Base-by-base conservation (phyloP, 306 rosid genomes). In the Alnus glutinosa region DNA sequence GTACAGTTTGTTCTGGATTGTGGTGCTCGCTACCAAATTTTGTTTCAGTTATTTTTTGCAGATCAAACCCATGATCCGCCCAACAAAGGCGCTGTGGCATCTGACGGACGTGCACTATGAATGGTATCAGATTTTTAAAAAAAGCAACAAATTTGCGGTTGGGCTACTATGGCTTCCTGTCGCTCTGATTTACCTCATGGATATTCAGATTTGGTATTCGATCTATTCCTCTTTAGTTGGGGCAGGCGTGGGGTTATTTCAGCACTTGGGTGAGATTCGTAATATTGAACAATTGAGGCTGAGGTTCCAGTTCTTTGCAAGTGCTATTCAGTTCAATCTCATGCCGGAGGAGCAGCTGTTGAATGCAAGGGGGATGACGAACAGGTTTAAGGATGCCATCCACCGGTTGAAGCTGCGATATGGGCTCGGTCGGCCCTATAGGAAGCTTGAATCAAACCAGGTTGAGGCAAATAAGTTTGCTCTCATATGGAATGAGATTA, bases 261-360 rank as follows among this genome's bases (percentile, higher is more conserved):
- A 86, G 69, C 97, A 94, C 89, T 83, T 94, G 91, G 98, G 98
- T 51, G 98, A 94, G 89, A 94, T 94, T 78, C 90, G 98, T 73
- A 92, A 94, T 80, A 90, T 92, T 57, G 89, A 88, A 73, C 98
- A 95, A 73, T 75, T 95, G 86, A 90, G 92, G 82, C 77, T 95
- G 76, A 91, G 98, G 86, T 95, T 95, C 90, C 98, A 95, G 86
- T 95, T 92, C 89, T 95, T 92, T 80, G 98, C 98, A 3, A 87
- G 95, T 79, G 97, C 98, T 66, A 91, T 95, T 71, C 97, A 91
- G 84, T 95, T 95, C 76, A 95, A 95, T 89, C 97, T 95, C 80
- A 92, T 92, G 98, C 97, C 98, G 0, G 96, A 95, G 87, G 98
- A 92, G 89, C 98, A 91, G 72, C 86, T 91, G 83, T 77, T 95